phyloP scores from a whole-genome alignment of 2,329 filamentous ascomycete species.

The Ophiostoma himal-ulmi region DNA sequence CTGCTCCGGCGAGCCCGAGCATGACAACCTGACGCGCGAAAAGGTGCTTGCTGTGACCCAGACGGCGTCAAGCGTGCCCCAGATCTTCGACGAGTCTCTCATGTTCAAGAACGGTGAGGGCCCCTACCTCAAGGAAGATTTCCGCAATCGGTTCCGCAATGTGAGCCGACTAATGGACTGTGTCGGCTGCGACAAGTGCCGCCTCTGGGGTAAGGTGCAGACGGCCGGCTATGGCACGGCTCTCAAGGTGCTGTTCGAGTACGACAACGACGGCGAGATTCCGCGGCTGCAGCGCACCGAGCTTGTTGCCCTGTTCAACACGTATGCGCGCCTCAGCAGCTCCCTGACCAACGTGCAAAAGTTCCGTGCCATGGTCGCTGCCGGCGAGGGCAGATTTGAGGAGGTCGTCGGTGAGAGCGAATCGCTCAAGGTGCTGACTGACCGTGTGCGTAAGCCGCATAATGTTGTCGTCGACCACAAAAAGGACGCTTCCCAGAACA shows the following conservation, averaged over 20 bases:
- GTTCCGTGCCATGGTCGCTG: constrained; percentile 57
- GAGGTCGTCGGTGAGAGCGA: constrained; percentile 26
- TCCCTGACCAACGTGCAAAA: constrained; percentile 68
- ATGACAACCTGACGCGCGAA: constrained; percentile 72
- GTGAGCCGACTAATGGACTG: constrained; percentile 97
- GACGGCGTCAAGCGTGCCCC: constrained; percentile 60
- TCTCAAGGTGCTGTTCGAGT: constrained; percentile 92
- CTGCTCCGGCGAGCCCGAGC: constrained; percentile 75
- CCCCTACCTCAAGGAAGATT: constrained; percentile 86
- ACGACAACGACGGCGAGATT: constrained; percentile 58
- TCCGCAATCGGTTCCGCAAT: constrained; percentile 94
- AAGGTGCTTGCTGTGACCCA: constrained; percentile 74
- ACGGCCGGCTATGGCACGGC: constrained; percentile 92
- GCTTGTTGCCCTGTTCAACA: constrained; percentile 91
- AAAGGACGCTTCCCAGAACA: constrained; percentile 37
- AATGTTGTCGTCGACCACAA: constrained; percentile 34
- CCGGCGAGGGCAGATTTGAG: constrained; percentile 30
- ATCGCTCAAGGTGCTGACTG: constrained; percentile 25
- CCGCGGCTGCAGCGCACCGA: constrained; percentile 81
- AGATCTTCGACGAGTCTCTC: constrained; percentile 88
- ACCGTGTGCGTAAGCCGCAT: constrained; percentile 42
- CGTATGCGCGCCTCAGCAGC: constrained; percentile 77
- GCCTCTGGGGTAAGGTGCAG: constrained; percentile 95
- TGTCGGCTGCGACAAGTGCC: constrained; percentile 96
- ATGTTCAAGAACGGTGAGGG: constrained; percentile 84